These are phyloP conservation scores for Pulveroboletus sp. DNA, from an alignment of 768 basidiomycete species.

Conservation along the genomic window DNA sequence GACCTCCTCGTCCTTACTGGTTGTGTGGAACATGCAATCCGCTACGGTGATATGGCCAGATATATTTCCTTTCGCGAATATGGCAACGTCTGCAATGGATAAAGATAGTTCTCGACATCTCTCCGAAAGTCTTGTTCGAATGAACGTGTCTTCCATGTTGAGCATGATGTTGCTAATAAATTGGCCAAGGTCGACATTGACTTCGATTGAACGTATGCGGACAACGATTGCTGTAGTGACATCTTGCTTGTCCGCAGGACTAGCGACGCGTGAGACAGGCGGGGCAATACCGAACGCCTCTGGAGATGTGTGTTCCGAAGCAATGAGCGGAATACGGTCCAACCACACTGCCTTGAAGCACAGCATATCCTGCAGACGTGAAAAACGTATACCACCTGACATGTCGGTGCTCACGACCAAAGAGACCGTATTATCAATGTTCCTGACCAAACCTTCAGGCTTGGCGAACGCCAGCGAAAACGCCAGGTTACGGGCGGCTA, in stretches of 20 bases:
- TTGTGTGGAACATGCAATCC: slow-evolving; percentile 71
- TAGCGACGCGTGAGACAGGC: slow-evolving; percentile 8
- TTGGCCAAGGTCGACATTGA: slow-evolving; percentile 81
- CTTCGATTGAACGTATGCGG: slow-evolving; percentile 64
- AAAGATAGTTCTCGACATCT: slow-evolving; percentile 58
- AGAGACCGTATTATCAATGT: slow-evolving; percentile 54
- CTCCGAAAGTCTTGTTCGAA: slow-evolving; percentile 66
- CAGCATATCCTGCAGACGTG: slow-evolving; percentile 84
- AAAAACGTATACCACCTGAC: slow-evolving; percentile 72
- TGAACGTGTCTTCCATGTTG: slow-evolving; percentile 54
- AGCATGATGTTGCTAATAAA: slow-evolving; percentile 73
- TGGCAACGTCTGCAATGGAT: slow-evolving; percentile 50
- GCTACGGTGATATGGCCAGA: slow-evolving; percentile 65
- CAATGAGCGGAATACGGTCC: slow-evolving; percentile 77
- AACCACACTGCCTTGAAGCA: slow-evolving; percentile 96
- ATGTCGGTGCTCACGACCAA: slow-evolving; percentile 83
- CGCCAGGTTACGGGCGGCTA: slow-evolving; percentile 77
- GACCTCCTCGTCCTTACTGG: slow-evolving; percentile 48
- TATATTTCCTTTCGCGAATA: slow-evolving; percentile 62
- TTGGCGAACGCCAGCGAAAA: slow-evolving; percentile 73
- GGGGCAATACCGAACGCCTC: slow-evolving; percentile 18
- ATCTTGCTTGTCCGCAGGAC: slow-evolving; percentile 32
- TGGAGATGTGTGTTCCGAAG: slow-evolving; percentile 31
- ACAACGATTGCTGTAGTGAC: slow-evolving; percentile 63
- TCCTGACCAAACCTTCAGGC: slow-evolving; percentile 34